Evolutionary conservation across 2,329 filamentous ascomycete genomes (phyloP), one percentile per base, ranked within the genome.

Genomic region (Fusarium aywerte): DNA sequence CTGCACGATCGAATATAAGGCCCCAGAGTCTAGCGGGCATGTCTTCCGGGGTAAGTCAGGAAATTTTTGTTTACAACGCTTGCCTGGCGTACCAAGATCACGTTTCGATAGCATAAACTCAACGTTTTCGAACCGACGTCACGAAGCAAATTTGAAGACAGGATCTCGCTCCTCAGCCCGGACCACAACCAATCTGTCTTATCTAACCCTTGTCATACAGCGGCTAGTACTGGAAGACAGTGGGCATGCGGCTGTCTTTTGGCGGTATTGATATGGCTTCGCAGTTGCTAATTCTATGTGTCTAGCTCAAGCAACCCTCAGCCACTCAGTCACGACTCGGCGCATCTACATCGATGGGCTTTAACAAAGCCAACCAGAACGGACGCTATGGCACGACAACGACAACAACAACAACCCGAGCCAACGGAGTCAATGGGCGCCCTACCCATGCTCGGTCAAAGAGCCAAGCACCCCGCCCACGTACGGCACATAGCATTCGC

Each of bases 301-400:
- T 38, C 33, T 73, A 78, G 76, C 73, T 80, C 47, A 80, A 79
- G 62, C 76, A 69, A 32, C 77, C 77, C 10, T 73, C 74, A 3
- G 32, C 62, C 5, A 54, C 65, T 35, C 61, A 71, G 48, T 76
- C 83, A 62, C 78, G 80, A 73, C 77, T 78, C 70, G 78, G 76
- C 45, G 79, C 80, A 20, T 21, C 73, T 23, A 72, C 77, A 7
- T 79, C 80, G 52, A 82, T 79, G 65, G 82, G 80, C 62, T 88
- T 89, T 65, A 82, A 85, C 15, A 85, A 82, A 62, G 90, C 86
- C 70, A 76, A 88, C 27, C 87, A 88, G 2, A 81, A 84, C 13
- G 82, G 81, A 15, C 84, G 87, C 66, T 80, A 85, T 15, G 77
- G 80, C 7, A 68, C 78, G 7, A 53, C 82, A 4, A 82, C 86